These are phyloP conservation scores for Glomus cerebriforme DNA, from an alignment of 192 early-diverging fungal genomes.

Conservation along the genomic window DNA sequence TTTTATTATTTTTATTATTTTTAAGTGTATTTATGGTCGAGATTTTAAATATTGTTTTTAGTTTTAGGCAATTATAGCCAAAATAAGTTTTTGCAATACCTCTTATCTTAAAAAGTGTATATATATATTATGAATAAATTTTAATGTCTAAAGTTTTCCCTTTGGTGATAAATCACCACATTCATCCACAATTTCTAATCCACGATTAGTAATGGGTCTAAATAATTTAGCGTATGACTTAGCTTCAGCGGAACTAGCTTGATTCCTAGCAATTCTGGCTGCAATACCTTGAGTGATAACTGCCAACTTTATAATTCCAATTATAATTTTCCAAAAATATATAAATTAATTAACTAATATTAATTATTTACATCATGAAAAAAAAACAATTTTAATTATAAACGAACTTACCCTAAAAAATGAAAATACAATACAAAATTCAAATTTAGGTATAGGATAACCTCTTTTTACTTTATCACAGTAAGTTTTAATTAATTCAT, in stretches of 20 bases:
- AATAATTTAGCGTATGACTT: constrained; percentile 46
- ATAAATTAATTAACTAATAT: constrained; percentile 1
- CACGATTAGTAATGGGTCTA: constrained; percentile 50
- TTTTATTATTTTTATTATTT: too few relatives aligned
- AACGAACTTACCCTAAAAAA: constrained; percentile 75
- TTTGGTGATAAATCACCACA: background rate
- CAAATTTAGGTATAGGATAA: constrained; percentile 79
- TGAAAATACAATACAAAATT: constrained; percentile 83
- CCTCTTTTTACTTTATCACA: constrained; percentile 58
- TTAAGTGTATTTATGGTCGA: too few relatives aligned
- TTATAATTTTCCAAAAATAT: constrained; percentile 1
- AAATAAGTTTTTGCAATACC: too few relatives aligned
- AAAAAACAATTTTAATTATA: background rate
- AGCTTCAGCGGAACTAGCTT: constrained; percentile 77
- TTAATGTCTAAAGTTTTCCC: background rate
- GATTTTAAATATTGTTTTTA: too few relatives aligned
- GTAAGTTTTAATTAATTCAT: constrained; percentile 72
- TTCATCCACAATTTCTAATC: constrained; percentile 62
- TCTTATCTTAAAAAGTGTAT: too few relatives aligned
- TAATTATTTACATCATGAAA: background rate
- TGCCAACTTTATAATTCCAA: constrained; percentile 47
- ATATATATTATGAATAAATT: too few relatives aligned
- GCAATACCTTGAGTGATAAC: constrained; percentile 89
- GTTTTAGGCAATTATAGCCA: too few relatives aligned
- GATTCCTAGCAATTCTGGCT: constrained; percentile 83